These are phyloP conservation scores for Hypoxylon rickii DNA, from an alignment of 495 filamentous ascomycete genomes.

Conservation along the genomic window DNA sequence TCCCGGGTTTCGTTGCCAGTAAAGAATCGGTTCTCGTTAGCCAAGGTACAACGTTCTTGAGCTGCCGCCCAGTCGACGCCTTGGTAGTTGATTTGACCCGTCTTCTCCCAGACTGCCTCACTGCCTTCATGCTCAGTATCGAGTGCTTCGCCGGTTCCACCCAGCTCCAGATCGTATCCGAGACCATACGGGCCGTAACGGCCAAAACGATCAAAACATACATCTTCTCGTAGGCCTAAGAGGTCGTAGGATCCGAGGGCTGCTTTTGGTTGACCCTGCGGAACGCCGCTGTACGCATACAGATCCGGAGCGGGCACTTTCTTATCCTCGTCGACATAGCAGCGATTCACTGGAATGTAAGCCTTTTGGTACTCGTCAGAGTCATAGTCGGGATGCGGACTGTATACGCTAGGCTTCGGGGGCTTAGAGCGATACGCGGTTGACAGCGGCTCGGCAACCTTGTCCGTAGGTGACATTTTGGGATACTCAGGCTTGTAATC, in stretches of 20 bases:
- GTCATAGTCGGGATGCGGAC: constrained; percentile 70
- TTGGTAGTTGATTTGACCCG: constrained; percentile 74
- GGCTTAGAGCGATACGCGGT: constrained; percentile 42
- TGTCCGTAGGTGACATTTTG: constrained; percentile 41
- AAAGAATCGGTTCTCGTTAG: constrained; percentile 69
- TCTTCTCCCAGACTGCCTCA: constrained; percentile 70
- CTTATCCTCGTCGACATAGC: constrained; percentile 71
- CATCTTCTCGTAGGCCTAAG: constrained; percentile 76
- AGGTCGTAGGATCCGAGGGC: constrained; percentile 79
- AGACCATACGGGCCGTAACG: constrained; percentile 88
- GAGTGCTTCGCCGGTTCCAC: constrained; percentile 76
- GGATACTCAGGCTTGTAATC: constrained; percentile 80
- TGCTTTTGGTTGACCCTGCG: constrained; percentile 78
- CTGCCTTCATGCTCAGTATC: constrained; percentile 75
- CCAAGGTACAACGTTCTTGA: constrained; percentile 68
- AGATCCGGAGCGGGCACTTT: constrained; percentile 65
- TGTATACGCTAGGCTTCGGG: constrained; percentile 63
- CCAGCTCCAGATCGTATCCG: constrained; percentile 75
- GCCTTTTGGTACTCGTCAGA: constrained; percentile 61
- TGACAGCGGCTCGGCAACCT: constrained; percentile 33
- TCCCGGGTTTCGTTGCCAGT: constrained; percentile 36
- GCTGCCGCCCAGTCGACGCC: constrained; percentile 75
- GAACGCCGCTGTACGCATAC: constrained; percentile 72
- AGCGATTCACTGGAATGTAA: constrained; percentile 68
- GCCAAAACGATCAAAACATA: constrained; percentile 94